Evolutionary conservation across 306 rosid genomes (phyloP).

Genomic region (Cajanus cajan): DNA sequence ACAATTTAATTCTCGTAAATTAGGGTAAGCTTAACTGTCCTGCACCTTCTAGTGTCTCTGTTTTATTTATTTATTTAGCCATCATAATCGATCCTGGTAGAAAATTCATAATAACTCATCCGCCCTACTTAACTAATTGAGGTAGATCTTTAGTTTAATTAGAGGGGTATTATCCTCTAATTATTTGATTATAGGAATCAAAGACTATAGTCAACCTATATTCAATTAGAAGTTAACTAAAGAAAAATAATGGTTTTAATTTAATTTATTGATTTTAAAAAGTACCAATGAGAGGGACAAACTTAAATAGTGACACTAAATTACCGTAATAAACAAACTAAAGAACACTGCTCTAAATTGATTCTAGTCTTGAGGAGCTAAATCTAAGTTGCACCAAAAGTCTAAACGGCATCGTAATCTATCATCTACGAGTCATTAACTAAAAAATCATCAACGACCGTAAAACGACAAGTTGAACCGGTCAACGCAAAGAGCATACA

Average conservation of each 20-base stretch:
- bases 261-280: neutral
- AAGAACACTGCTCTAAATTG: neutral
- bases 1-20: neutral
- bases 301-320: neutral
- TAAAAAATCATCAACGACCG: neutral
- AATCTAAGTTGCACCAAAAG: neutral
- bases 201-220: neutral
- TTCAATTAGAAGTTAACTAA: neutral
- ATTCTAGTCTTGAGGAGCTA: neutral
- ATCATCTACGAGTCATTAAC: neutral
- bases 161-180: neutral
- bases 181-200: neutral
- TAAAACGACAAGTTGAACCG: slow-evolving; percentile 11
- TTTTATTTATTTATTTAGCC: too few species aligned
- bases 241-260: neutral
- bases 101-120: too few species aligned
- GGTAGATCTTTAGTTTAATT: neutral
- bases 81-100: too few species aligned
- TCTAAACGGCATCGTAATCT: neutral
- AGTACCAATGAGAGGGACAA: neutral
- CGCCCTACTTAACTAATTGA: too few species aligned
- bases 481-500: neutral
- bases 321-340: neutral
- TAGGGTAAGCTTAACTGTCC: neutral
- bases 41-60: neutral